Conservation (phyloP, 1,284 basidiomycete genomes). For the Kwoniella shivajii region DNA sequence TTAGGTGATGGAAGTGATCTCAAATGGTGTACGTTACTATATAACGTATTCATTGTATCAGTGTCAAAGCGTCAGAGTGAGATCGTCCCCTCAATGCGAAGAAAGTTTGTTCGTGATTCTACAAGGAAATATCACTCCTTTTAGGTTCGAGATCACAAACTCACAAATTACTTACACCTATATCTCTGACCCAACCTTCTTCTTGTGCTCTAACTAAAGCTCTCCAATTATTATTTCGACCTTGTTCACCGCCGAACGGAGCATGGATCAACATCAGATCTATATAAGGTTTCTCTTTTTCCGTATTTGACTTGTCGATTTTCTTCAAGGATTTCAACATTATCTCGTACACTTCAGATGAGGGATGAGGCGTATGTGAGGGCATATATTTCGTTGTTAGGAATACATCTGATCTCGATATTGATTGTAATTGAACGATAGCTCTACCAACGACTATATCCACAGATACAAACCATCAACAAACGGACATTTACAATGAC, state of each 20-base stretch:
- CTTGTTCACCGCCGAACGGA: constrained; percentile 15
- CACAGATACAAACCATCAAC: constrained; percentile 10
- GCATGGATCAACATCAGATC: constrained; percentile 18
- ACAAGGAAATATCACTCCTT: not conserved
- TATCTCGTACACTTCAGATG: constrained; percentile 55
- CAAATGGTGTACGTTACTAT: constrained; percentile 72
- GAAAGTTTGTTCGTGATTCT: not conserved
- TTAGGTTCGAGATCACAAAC: constrained; percentile 26
- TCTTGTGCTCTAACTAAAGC: constrained; percentile 49
- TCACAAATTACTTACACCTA: constrained; percentile 77
- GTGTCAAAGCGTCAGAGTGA: no score
- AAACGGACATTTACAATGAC: no score
- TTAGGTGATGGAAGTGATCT: constrained; percentile 69
- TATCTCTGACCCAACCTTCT: constrained; percentile 66
- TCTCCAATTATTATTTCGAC: constrained; percentile 15
- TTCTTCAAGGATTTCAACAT: constrained; percentile 26
- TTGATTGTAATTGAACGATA: not conserved
- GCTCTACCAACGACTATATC: constrained; percentile 9
- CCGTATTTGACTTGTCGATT: constrained; percentile 20
- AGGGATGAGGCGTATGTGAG: constrained; percentile 60
- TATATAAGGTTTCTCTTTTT: constrained; percentile 8
- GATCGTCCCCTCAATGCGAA: no score
- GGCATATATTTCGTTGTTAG: constrained; percentile 66
- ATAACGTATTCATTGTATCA: not conserved
- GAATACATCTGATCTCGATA: constrained; percentile 23